A percentile compares a stretch with the other conserved stretches of the same genome.
Conservation (phyloP, 2,329 filamentous ascomycete genomes). For the Pseudocercospora pini-densiflorae region DNA sequence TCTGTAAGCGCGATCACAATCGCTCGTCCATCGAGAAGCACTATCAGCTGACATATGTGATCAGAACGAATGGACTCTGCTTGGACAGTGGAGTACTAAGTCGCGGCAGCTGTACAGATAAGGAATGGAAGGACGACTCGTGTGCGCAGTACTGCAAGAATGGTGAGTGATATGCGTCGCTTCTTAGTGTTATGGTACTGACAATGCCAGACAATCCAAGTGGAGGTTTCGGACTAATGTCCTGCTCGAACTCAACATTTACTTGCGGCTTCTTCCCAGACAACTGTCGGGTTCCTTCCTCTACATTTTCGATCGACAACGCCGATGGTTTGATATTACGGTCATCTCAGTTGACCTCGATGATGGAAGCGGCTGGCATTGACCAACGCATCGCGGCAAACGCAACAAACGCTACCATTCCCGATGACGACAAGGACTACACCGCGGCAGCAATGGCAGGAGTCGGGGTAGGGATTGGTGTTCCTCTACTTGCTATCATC, state of each 20-base stretch:
- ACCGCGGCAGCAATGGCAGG: slow-evolving; percentile 18
- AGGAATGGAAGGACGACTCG: slow-evolving; percentile 18
- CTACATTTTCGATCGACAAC: slow-evolving; percentile 11
- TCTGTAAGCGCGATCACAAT: neutral
- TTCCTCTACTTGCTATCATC: slow-evolving; percentile 17
- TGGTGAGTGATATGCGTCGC: slow-evolving; percentile 2
- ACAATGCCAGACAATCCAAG: slow-evolving; percentile 7
- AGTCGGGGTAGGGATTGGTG: slow-evolving; percentile 20
- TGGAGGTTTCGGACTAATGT: slow-evolving; percentile 8
- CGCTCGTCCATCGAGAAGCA: neutral
- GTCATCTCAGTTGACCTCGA: slow-evolving; percentile 15
- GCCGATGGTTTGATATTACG: slow-evolving; percentile 10
- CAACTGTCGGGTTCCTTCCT: slow-evolving; percentile 11
- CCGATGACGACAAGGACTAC: slow-evolving; percentile 4
- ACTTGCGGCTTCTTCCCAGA: slow-evolving; percentile 20
- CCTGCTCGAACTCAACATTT: slow-evolving; percentile 15
- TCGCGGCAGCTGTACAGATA: slow-evolving; percentile 24
- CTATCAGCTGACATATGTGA: neutral
- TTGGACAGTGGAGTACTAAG: slow-evolving; percentile 22
- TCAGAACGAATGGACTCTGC: slow-evolving; percentile 20
- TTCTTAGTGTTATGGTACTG: neutral
- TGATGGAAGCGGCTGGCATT: slow-evolving; percentile 17
- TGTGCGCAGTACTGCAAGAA: slow-evolving; percentile 26
- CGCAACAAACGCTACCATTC: neutral
- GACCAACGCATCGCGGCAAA: neutral